These are phyloP conservation scores for Globisporangium cederbergense DNA, from an alignment of 352 stramenopile species.

Conservation along the genomic window DNA sequence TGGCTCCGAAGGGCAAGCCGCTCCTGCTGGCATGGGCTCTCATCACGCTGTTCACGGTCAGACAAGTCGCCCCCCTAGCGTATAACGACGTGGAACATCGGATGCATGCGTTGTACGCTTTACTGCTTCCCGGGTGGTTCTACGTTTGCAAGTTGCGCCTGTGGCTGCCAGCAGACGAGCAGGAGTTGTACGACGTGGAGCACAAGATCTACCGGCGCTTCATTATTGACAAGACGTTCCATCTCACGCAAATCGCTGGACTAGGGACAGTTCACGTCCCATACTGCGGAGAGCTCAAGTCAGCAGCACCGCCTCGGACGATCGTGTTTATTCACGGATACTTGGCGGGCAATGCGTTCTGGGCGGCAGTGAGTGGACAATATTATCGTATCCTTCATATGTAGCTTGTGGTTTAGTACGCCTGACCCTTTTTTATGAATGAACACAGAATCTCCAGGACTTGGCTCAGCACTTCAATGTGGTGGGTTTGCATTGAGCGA, in stretches of 20 bases:
- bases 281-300: conserved; percentile 4
- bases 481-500: background rate
- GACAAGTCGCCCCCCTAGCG: background rate
- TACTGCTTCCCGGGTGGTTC: conserved; percentile 22
- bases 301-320: background rate
- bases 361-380: conserved; percentile 19
- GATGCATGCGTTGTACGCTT: background rate
- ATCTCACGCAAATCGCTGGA: background rate
- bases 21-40: background rate
- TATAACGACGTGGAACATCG: background rate
- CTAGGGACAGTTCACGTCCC: conserved; percentile 5
- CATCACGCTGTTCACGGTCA: background rate
- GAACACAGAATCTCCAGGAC: conserved; percentile 2
- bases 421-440: background rate
- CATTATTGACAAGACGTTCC: background rate
- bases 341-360: conserved; percentile 25
- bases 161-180: conserved; percentile 9
- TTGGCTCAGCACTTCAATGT: conserved; percentile 6
- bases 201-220: conserved; percentile 7
- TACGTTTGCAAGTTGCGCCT: conserved; percentile 15
- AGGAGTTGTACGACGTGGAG: conserved; percentile 1
- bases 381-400: too few relatives aligned
- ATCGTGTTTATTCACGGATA: conserved; percentile 26
- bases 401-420: background rate
- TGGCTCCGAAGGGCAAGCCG: background rate